Conservation (phyloP, 2,329 filamentous ascomycete species). For the Polychaeton citri region DNA sequence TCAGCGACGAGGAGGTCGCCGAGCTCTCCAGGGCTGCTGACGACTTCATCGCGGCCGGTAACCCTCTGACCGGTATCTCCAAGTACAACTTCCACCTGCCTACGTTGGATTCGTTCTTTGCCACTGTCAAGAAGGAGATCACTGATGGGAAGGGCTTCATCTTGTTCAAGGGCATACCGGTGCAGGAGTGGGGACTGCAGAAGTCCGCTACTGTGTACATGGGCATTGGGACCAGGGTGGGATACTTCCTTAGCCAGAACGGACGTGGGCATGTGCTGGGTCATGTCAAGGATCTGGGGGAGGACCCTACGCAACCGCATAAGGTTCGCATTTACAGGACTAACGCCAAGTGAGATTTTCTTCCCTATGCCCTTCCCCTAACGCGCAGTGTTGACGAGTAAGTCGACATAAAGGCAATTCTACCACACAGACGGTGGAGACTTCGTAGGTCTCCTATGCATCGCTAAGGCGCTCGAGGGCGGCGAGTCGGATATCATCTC, state of each 20-base stretch:
- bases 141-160: conserved; percentile 76
- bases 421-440: conserved; percentile 78
- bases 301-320: conserved; percentile 65
- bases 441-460: conserved; percentile 67
- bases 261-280: conserved; percentile 68
- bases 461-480: conserved; percentile 61
- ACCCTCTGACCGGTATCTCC: conserved; percentile 54
- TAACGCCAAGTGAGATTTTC: conserved; percentile 41
- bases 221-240: conserved; percentile 63
- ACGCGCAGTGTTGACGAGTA: too few relatives aligned
- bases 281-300: conserved; percentile 76
- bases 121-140: conserved; percentile 45
- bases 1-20: conserved; percentile 48
- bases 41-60: conserved; percentile 48
- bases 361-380: too few relatives aligned
- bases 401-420: conserved; percentile 57
- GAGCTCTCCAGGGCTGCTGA: conserved; percentile 55
- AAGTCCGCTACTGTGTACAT: conserved; percentile 77
- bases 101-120: conserved; percentile 39
- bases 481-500: conserved; percentile 72
- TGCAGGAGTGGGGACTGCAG: conserved; percentile 55
- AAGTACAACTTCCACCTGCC: conserved; percentile 47
- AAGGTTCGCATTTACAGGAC: conserved; percentile 79
- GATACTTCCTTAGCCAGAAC: conserved; percentile 77
- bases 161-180: conserved; percentile 71